Evolutionary conservation across 2,329 filamentous ascomycete genomes (phyloP), one percentile per base, ranked within the genome.

Genomic region (Alternaria arbusti): DNA sequence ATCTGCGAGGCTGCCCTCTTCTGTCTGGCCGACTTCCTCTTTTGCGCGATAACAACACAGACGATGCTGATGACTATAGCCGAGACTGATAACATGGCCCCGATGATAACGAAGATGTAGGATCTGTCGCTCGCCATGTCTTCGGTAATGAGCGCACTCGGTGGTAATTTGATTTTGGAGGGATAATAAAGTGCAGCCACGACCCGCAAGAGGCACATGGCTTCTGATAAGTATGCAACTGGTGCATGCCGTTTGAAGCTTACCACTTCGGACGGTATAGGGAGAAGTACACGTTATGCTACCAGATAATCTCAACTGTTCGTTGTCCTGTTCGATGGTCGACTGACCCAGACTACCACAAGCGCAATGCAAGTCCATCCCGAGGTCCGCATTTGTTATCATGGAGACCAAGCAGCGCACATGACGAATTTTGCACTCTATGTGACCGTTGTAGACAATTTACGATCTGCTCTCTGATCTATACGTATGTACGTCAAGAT

Each of bases 31-130:
- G 8, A 43, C 51, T 30, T 44, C 12, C 17, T 30, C 23, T 32
- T 28, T n/a, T 49, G 50, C 50, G 13, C 23, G 12, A 54, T 36
- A 6, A 57, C n/a, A 25, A 61, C 23, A 23, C 58, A 57, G 12
- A 60, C 15, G 9, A 60, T n/a, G 44, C 58, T 56, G 25, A 61
- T 15, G 9, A 17, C 52, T 25, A 61, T 50, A 22, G 44, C 25
- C 6, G 47, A 25, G 8, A 57, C 25, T 15, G 58, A 46, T 25
- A 61, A 17, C 32, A 45, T 25, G 11, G 26, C 20, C 15, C 44
- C 44, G 6, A 60, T 13, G 23, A 50, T 25, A 22, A 44, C 17
- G 23, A 56, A 60, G 7, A 36, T 17, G 15, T n/a, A 45, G 8
- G 43, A 23, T 23, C 44, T 54, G 32, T 56, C 57, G n/a, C 15